Base-by-base conservation (phyloP, 306 rosid genomes). In the Rubus parviflorus region DNA sequence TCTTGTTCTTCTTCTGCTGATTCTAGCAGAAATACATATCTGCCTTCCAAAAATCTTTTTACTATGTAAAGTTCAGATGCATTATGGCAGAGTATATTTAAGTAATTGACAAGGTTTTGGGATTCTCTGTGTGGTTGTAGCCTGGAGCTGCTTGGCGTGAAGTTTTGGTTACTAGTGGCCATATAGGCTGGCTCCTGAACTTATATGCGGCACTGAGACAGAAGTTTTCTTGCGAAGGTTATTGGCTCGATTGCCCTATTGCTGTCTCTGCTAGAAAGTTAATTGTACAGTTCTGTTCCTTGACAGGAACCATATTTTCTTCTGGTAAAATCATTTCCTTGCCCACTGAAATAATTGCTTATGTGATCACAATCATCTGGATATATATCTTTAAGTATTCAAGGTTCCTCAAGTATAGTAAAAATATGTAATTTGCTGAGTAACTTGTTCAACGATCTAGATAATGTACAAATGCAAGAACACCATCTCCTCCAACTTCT, bases 111-210 rank as follows among this genome's bases (percentile, higher is more conserved):
- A 19, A 10, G 46, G 68, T 68, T 70, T 71, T 46, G 63, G 74
- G 73, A 72, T 74, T 56, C 15, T 14, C 73, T 74, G 69, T 81
- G 79, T 86, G 64, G 69, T 65, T 90, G 91, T 88, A 94, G 98
- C 98, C 92, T 77, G 97, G 97, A 82, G 87, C 92, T 47, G 90
- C 90, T 70, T 94, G 98, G 98, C 87, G 76, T 75, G 98, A 88
- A 68, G 85, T 94, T 78, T 85, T 92, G 85, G 77, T 92, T 78
- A 81, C 88, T 81, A 85, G 91, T 73, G 90, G 92, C 70, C 97
- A 94, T 85, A 77, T 88, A 78, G 89, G 91, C 78, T 92, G 98
- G 98, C 92, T 94, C 80, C 85, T 94, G 91, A 88, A 78, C 82
- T 88, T 94, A 53, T 94, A 94, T 87, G 84, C 91, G 11, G 89